Base-by-base conservation (phyloP, 345 rosid genomes). In the Dovyalis caffra region DNA sequence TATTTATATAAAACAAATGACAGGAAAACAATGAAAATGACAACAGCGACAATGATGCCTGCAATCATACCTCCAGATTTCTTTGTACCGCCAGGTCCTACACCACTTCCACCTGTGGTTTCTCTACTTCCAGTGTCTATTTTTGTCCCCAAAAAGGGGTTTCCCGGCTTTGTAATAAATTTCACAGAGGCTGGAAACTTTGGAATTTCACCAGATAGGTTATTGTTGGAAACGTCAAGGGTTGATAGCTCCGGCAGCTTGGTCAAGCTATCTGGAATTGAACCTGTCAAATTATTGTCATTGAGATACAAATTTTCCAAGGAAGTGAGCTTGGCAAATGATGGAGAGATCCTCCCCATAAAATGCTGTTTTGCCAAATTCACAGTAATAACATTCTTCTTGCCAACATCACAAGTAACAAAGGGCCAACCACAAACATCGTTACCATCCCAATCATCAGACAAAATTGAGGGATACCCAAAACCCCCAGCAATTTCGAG, bases 401-500 rank as follows among this genome's bases (percentile, higher is more conserved):
- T 73, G 28, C 61, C 69, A 1, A 85, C 37, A 78, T 88, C 90
- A 49, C 99, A 95, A 4, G 80, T 69, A n/a, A 93, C 85, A 69
- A 79, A 88, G 21, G 84, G 40, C 93, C 95, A 95, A 21, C 73
- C 69, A 26, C 98, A 91, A 68, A 93, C 84, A 74, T 89, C 70
- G 64, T 91, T 86, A 56, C 92, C 98, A 3, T 43, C 16, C 98
- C 97, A 93, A n/a, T 85, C 77, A 58, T 91, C 91, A 14, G 94
- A 84, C 64, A 95, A 82, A 25, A 23, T 69, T 0, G 34, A 57
- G 0, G 99, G 99, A 65, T 90, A 95, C 3, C 94, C 89, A 32
- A 95, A 83, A 64, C 80, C 96, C 16, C 85, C 88, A 0, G 95
- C 96, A 57, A 95, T 77, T 38, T 75, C 83, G 43, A 95, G 91